Base-by-base conservation (phyloP, 139 green algal species). In the Micromonas pusilla region DNA sequence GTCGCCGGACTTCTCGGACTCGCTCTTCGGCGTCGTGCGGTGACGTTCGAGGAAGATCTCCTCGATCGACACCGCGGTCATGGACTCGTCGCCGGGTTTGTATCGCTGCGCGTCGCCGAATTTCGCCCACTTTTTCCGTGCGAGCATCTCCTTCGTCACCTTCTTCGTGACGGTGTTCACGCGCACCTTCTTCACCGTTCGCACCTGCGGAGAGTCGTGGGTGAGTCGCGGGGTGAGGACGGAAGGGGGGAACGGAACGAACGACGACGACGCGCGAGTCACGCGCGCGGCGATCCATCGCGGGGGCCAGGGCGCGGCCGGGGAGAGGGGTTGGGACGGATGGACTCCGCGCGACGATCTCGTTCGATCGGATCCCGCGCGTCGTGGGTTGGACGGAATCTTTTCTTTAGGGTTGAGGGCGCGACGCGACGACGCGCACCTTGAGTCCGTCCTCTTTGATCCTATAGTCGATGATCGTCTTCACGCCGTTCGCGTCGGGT, bases 41-140 rank as follows among this genome's bases (percentile, higher is more conserved):
- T 92, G 82, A 28, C 89, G 87, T 75, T 99, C 95, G 62, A 98
- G 92, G 62, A 89, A 94, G 66, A 99, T 94, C 57, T 99, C 92
- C 65, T 99, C 94, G 2, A 83, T 84, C 6, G 83, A 85, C 70
- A 90, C 89, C 57, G 87, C 84, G 30, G 86, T 87, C 4, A 92
- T 80, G 28, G 38, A 82, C 72, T 95, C 87, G 79, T 91, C 82
- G 0, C 66, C 70, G 6, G 68, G 34, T 34, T 75, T 75, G 30
- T 75, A 75, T 5, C 68, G 26, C 30, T 71, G 86, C 0, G 89
- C 93, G 23, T 90, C 78, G 13, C 94, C 94, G 88, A 98, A 98
- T 34, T 91, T 91, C 3, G 78, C 76, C 90, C 91, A 96, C 39
- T 93, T 83, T 9, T 84, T 86, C 9, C 94, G 84, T 36, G 94